Base-by-base conservation (phyloP, 192 early-diverging fungal species). In the Obelidium mucronatum region DNA sequence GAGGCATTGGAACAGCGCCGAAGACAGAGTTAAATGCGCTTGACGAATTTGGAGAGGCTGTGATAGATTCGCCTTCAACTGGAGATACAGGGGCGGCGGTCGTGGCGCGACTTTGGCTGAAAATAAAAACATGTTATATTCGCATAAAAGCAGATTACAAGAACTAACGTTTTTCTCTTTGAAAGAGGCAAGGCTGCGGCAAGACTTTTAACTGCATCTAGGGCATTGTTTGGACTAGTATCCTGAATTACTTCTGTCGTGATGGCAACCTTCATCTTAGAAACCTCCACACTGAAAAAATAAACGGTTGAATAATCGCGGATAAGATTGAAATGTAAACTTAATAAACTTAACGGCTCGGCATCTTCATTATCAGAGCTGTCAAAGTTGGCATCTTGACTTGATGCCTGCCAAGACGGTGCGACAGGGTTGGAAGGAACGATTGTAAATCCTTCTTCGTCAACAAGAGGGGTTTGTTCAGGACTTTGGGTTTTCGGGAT, bases 391-490 rank as follows among this genome's bases (percentile, higher is more conserved):
- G 67, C 58, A 11, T 75, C 73, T 36, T 71, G 71, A 60, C 65
- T 76, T 22, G 81, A 33, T n/a, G 53, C 44, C 26, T 24, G 62
- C 42, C 62, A 40, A 11, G 63, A 33, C n/a, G 74, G 22, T 26
- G 74, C 59, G 11, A 74, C 67, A 51, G 17, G 40, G 40, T 42
- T 19, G 24, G 40, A 26, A n/a, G 72, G 72, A 13, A 74, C 72
- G 22, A 83, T 80, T 22, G 76, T 83, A 40, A 78, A 83, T 0
- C 82, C 82, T 51, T 83, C 82, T 44, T 59, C 75, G 64, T 83
- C 82, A 30, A 83, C 79, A 26, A 55, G 11, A 17, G 74, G 70
- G 11, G 66, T 51, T 2, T 67, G 40, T 17, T 28, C 34, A 36
- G 60, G 67, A 74, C 1, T 42, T 30, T 19, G 53, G 26, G 53